phyloP scores from a whole-genome alignment of 306 rosid genomes.

The Cercis canadensis region DNA sequence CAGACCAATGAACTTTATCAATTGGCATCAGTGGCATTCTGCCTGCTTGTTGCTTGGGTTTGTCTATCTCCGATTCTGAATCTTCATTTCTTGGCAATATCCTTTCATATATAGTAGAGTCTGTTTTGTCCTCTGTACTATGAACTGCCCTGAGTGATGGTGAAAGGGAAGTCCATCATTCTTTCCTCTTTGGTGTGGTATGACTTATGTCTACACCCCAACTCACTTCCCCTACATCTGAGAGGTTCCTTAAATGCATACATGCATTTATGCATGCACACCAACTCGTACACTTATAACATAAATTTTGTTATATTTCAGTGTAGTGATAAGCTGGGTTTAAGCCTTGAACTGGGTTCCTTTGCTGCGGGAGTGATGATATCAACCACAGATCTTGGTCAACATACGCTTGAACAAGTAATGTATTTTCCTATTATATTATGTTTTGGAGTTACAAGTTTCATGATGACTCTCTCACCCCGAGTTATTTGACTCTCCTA shows the following conservation, averaged over 20 bases:
- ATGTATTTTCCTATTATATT: conserved; percentile 32
- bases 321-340: conserved; percentile 98
- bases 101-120: conserved; percentile 18
- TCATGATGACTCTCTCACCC: no score
- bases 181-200: conserved; percentile 23
- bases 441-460: conserved; percentile 32
- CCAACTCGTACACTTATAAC: conserved; percentile 36
- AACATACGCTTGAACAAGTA: conserved; percentile 96
- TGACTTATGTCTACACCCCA: conserved; percentile 13
- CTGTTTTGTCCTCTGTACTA: conserved; percentile 20
- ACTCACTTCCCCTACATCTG: conserved; percentile 25
- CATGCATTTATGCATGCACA: conserved; percentile 15
- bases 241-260: conserved; percentile 19
- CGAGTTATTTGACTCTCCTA: no score
- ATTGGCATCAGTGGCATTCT: conserved; percentile 95
- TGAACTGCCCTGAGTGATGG: conserved; percentile 18
- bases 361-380: conserved; percentile 99
- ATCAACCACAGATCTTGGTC: conserved; percentile 98
- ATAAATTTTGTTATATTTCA: conserved; percentile 58
- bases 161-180: conserved; percentile 17
- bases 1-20: conserved; percentile 99
- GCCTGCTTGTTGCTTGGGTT: conserved; percentile 97
- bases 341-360: conserved; percentile 96
- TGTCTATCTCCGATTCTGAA: conserved; percentile 46
- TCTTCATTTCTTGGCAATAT: conserved; percentile 31